phyloP scores from a whole-genome alignment of 805 yeast species.

The Huiozyma naganishii region DNA sequence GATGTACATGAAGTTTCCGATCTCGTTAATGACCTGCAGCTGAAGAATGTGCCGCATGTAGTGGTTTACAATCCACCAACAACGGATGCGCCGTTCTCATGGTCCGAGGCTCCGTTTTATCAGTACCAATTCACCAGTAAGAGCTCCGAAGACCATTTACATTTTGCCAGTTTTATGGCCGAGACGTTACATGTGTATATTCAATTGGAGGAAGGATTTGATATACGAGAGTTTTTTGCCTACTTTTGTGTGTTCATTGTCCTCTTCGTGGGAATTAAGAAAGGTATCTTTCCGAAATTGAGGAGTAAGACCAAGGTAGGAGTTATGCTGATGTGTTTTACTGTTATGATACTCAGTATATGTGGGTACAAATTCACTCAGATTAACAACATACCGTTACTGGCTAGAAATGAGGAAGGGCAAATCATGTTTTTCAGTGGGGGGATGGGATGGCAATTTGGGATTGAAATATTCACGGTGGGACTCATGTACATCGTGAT shows the following conservation, averaged over 20 bases:
- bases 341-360: constrained; percentile 34
- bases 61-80: constrained; percentile 51
- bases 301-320: constrained; percentile 17
- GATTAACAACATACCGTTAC: constrained; percentile 51
- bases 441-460: constrained; percentile 59
- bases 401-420: constrained; percentile 42
- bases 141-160: constrained; percentile 30
- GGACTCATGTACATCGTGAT: constrained; percentile 40
- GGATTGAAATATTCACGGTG: constrained; percentile 50
- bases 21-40: constrained; percentile 31
- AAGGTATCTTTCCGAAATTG: constrained; percentile 30
- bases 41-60: constrained; percentile 52
- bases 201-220: constrained; percentile 34
- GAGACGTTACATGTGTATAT: constrained; percentile 35
- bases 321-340: constrained; percentile 27
- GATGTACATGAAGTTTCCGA: constrained; percentile 39
- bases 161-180: constrained; percentile 46
- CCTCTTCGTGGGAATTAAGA: constrained; percentile 38
- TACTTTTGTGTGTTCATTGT: constrained; percentile 39
- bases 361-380: constrained; percentile 59
- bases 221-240: constrained; percentile 31
- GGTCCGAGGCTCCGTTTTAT: constrained; percentile 29
- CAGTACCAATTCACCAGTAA: constrained; percentile 24
- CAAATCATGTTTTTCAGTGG: constrained; percentile 51
- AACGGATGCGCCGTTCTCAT: constrained; percentile 16